Percentiles rank a stretch among this genome's conserved stretches.
Evolutionary conservation across 257 asterid genomes (phyloP).

Genomic region (Solanum bukasovii): DNA sequence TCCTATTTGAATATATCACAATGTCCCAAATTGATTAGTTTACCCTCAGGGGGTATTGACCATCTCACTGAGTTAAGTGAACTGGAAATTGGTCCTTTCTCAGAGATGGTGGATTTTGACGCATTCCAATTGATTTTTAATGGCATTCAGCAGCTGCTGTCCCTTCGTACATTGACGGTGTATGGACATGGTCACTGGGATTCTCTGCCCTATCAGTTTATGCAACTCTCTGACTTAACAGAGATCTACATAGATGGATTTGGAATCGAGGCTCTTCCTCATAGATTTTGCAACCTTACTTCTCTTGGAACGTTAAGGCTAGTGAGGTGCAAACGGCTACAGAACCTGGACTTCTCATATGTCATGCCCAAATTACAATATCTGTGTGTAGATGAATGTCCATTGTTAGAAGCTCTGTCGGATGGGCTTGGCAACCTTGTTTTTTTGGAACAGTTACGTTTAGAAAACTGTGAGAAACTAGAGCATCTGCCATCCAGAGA

Average conservation of each 20-base stretch:
- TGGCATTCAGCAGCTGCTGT: neutral
- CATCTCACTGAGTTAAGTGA: neutral
- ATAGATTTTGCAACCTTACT: too few species aligned
- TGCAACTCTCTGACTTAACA: slow-evolving; percentile 4
- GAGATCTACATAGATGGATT: fast-evolving
- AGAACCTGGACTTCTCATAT: neutral
- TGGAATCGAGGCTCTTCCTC: slow-evolving; percentile 10
- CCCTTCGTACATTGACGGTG: neutral
- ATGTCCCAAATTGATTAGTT: slow-evolving; percentile 2
- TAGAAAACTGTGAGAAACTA: fast-evolving
- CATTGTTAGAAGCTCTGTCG: neutral
- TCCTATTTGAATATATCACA: fast-evolving
- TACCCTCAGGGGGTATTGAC: neutral
- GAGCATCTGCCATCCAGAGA: neutral
- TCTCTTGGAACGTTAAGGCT: neutral
- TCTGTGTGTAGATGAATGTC: neutral
- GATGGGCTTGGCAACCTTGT: neutral
- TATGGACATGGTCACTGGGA: neutral
- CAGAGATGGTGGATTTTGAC: neutral
- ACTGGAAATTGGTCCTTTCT: neutral
- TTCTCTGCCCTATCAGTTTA: slow-evolving; percentile 5
- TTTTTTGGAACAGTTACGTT: fast-evolving
- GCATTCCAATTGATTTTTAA: neutral
- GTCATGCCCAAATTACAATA: too few species aligned
- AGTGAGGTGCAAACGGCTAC: neutral